Evolutionary conservation across 2,329 filamentous ascomycete species (phyloP), one percentile per base, ranked within the genome.

Genomic region (Claviceps arundinis): DNA sequence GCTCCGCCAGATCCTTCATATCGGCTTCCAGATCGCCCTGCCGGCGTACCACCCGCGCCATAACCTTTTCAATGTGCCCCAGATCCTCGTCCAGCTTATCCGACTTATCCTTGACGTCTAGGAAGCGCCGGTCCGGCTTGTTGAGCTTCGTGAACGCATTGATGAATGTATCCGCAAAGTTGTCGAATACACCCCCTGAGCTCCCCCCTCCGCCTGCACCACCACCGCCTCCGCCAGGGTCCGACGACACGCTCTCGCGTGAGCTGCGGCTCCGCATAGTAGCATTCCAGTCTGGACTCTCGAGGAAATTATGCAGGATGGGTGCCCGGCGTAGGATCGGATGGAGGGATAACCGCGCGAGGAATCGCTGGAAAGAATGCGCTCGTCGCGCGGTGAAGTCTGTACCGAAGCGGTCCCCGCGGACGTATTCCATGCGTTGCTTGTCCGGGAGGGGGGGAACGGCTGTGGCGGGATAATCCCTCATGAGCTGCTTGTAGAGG

Each of bases 371-470:
- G 50, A 98, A 77, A 3, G 90, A 96, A 73, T 90, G 86, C 49
- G 89, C 89, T 59, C 93, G 82, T 37, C 93, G 84, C 46, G 82
- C 76, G 37, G 89, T 98, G 66, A 98, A 98, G 70, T 97, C 93
- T 48, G 84, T 71, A 8, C 90, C 89, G 68, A 98, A 98, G 56
- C 93, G 85, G 72, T 97, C 91, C 60, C 93, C 93, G 38, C 90
- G 87, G 50, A 97, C 93, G 65, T 97, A 97, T 64, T 95, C 89
- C 87, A 98, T 95, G 70, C 94, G 94, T 75, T 97, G 91, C 76
- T 97, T 98, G 71, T 97, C 93, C 50, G 93, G 93, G 51, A 98
- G 76, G 47, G 93, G 93, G 34, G 93, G 93, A 3, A 98, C 88
- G 47, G 93, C 93, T 68, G 86, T 88, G 71, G 89, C 87, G 54